Conservation (phyloP, 495 filamentous ascomycete genomes). For the Amorphotheca resinae region DNA sequence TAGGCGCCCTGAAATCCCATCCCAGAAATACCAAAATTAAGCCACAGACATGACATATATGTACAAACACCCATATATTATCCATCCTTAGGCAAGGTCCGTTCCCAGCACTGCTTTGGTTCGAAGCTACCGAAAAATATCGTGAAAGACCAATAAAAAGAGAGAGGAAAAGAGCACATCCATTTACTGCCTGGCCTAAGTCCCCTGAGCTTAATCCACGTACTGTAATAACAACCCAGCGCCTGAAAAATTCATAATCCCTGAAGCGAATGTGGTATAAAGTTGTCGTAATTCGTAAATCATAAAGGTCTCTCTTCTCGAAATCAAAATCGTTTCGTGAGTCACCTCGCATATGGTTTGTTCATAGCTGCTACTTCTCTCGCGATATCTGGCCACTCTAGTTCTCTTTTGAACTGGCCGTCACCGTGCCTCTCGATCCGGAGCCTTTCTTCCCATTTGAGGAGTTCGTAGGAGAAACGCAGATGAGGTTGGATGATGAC, state of each 20-base stretch:
- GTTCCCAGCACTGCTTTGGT: neutral
- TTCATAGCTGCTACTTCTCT: slow-evolving; percentile 94
- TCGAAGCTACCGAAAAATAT: neutral
- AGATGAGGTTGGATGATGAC: slow-evolving; percentile 54
- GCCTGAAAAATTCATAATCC: neutral
- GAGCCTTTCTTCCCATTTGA: slow-evolving; percentile 86
- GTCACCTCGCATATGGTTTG: slow-evolving; percentile 55
- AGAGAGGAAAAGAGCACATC: neutral
- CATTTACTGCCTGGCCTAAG: slow-evolving; percentile 1
- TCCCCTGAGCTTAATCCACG: neutral
- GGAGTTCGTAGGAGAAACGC: slow-evolving; percentile 53
- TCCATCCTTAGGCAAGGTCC: neutral
- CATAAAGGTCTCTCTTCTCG: neutral
- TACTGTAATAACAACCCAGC: neutral
- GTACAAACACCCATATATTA: too few species aligned
- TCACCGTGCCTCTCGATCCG: slow-evolving; percentile 20
- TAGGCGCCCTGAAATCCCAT: neutral
- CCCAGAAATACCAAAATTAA: neutral
- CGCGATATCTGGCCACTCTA: slow-evolving; percentile 83
- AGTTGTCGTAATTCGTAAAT: slow-evolving; percentile 14
- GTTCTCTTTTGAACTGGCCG: slow-evolving; percentile 49
- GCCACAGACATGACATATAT: neutral
- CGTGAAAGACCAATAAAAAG: neutral
- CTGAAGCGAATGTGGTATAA: slow-evolving; percentile 6
- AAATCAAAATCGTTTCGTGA: neutral